Evolutionary conservation across 768 basidiomycete genomes (phyloP).

Genomic region (Suillus hirtellus): DNA sequence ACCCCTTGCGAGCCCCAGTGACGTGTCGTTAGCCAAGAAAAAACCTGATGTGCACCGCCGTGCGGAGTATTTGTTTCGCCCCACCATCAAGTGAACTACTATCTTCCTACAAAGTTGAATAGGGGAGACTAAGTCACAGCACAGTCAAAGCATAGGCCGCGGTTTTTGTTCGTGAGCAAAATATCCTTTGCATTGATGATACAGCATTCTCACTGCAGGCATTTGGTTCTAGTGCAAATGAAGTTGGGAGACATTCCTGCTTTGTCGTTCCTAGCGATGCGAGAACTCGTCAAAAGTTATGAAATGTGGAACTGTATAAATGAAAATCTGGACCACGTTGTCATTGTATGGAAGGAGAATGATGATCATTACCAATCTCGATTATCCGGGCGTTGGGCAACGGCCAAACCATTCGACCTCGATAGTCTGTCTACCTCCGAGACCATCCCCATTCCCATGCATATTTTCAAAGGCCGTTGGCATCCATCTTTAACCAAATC

Average conservation of each 20-base stretch:
- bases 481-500: conserved; percentile 1
- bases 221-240: neutral
- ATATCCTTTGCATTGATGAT: neutral
- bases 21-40: too few species aligned
- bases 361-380: neutral
- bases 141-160: neutral
- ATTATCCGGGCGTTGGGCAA: neutral
- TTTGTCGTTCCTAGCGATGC: neutral
- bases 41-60: too few species aligned
- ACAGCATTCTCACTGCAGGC: neutral
- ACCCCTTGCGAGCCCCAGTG: too few species aligned
- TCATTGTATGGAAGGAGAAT: neutral
- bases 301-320: neutral
- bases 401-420: neutral
- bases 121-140: neutral
- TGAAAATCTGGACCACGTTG: neutral
- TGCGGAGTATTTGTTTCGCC: neutral
- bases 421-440: neutral
- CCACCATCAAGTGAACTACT: neutral
- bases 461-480: neutral
- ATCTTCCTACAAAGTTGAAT: neutral
- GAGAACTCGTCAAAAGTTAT: neutral
- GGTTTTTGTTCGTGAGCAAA: neutral
- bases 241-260: neutral
- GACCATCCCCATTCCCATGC: neutral